phyloP scores from a whole-genome alignment of 169 alveolate genomes.

The Miamiensis avidus region DNA sequence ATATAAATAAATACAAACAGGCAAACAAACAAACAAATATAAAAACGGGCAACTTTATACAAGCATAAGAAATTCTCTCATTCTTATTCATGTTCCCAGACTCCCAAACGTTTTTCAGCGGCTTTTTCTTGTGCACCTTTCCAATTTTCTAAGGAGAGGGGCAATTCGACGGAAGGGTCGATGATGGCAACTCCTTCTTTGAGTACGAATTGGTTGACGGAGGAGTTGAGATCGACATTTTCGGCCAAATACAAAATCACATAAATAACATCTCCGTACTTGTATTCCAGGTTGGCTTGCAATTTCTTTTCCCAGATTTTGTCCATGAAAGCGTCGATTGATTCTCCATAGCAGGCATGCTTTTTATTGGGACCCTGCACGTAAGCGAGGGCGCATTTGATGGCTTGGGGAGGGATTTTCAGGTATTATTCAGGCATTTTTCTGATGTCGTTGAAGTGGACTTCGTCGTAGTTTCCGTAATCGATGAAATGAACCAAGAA shows the following conservation, averaged over 20 bases:
- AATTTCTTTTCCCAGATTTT: background rate
- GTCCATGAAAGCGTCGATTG: background rate
- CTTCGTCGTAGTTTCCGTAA: constrained; percentile 74
- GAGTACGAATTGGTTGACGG: too few relatives aligned
- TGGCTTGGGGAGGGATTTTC: constrained; percentile 62
- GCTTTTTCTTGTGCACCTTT: background rate
- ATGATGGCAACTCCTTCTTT: background rate
- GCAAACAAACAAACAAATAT: too few relatives aligned
- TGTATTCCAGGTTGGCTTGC: background rate
- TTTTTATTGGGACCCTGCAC: background rate
- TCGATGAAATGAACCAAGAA: constrained; percentile 76
- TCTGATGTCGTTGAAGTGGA: constrained; percentile 60
- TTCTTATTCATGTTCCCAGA: background rate
- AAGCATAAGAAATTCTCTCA: background rate
- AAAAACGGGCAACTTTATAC: background rate
- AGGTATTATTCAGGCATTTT: constrained; percentile 64
- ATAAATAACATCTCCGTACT: background rate
- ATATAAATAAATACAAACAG: too few relatives aligned
- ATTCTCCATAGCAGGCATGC: background rate
- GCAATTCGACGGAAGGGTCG: background rate
- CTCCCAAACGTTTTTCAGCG: background rate
- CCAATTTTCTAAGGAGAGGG: background rate
- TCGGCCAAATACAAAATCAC: background rate
- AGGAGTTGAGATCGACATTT: background rate
- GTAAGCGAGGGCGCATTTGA: constrained; percentile 69